These are phyloP conservation scores for Carpinus fangiana DNA, from an alignment of 306 rosid genomes.

Conservation along the genomic window DNA sequence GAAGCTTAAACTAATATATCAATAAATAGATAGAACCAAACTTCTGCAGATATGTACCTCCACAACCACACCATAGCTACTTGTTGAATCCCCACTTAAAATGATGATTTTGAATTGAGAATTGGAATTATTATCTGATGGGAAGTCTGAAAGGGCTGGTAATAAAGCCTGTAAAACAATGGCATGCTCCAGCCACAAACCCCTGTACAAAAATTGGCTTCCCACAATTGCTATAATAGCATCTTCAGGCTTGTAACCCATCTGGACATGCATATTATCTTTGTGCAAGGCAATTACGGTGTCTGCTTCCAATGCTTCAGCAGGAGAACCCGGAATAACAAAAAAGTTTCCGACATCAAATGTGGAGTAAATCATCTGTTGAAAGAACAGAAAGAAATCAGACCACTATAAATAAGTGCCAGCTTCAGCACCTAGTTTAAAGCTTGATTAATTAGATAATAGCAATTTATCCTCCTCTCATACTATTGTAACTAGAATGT, in stretches of 20 bases:
- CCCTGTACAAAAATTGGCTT: constrained; percentile 79
- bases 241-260: constrained; percentile 70
- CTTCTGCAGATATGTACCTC: constrained; percentile 52
- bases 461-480: constrained; percentile 11
- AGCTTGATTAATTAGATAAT: not conserved
- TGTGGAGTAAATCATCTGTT: constrained; percentile 78
- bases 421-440: constrained; percentile 5
- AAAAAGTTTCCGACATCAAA: constrained; percentile 88
- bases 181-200: constrained; percentile 95
- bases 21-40: constrained; percentile 22
- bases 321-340: constrained; percentile 90
- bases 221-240: constrained; percentile 80
- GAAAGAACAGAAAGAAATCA: constrained; percentile 31
- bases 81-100: constrained; percentile 65
- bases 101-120: constrained; percentile 61
- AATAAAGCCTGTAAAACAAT: constrained; percentile 70
- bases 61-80: constrained; percentile 68
- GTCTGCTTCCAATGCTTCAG: constrained; percentile 67
- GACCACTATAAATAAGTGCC: constrained; percentile 20
- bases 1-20: constrained; percentile 31
- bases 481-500: constrained; percentile 8
- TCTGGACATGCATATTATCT: constrained; percentile 46
- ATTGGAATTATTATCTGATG: constrained; percentile 42
- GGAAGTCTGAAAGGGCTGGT: constrained; percentile 59
- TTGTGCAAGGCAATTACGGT: constrained; percentile 43